Percentiles rank a stretch among this genome's conserved stretches.
These are phyloP conservation scores for Spongiforma sp. DNA, from an alignment of 1,284 basidiomycete species.

Conservation along the genomic window DNA sequence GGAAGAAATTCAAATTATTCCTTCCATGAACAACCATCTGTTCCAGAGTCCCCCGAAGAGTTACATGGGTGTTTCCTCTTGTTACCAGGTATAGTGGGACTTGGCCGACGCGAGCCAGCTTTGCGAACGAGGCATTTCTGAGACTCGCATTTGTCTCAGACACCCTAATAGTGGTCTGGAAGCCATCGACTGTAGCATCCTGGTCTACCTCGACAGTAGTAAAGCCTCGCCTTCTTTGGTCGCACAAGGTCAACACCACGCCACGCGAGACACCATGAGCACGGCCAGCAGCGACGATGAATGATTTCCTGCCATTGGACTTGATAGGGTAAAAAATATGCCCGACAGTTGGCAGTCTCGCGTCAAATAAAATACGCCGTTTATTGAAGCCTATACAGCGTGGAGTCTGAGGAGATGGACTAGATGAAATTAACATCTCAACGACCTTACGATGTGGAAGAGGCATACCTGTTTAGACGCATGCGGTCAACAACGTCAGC, in stretches of 20 bases:
- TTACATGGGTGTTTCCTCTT: background rate
- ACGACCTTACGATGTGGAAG: background rate
- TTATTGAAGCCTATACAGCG: constrained; percentile 21
- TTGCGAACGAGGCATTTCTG: constrained; percentile 10
- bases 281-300: constrained; percentile 17
- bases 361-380: constrained; percentile 24
- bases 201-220: background rate
- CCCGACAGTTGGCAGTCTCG: constrained; percentile 3
- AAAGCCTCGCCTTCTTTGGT: background rate
- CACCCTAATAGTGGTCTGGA: constrained; percentile 15
- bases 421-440: background rate
- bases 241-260: constrained; percentile 17
- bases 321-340: constrained; percentile 8
- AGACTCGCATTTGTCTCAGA: background rate
- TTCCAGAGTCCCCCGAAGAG: constrained; percentile 5
- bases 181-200: constrained; percentile 16
- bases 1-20: background rate
- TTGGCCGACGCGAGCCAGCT: constrained; percentile 16
- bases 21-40: background rate
- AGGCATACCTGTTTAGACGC: constrained; percentile 12
- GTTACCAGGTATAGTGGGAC: constrained; percentile 11
- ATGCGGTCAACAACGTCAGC: constrained; percentile 11
- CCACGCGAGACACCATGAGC: constrained; percentile 23
- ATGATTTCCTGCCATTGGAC: no score
- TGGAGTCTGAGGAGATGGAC: constrained; percentile 16